These are phyloP conservation scores for Pittosporum tobira DNA, from an alignment of 129 eudicot genomes.

Conservation along the genomic window DNA sequence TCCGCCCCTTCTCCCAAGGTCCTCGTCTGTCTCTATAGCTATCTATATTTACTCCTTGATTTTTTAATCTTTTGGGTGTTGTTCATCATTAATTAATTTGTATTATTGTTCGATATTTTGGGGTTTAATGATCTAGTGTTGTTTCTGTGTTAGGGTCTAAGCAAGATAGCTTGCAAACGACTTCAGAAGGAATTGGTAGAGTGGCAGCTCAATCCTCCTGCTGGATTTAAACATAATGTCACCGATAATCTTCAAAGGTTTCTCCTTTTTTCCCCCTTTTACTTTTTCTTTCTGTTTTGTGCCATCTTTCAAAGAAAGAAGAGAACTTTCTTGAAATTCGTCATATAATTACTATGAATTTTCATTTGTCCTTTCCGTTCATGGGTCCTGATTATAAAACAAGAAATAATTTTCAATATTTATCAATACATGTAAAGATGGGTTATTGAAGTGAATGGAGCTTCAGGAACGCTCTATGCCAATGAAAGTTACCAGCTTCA, in stretches of 20 bases:
- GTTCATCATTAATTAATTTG: too few species aligned
- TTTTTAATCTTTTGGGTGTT: too few species aligned
- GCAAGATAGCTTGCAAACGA: constrained; percentile 91
- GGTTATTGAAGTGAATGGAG: constrained; percentile 91
- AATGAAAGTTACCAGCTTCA: constrained; percentile 81
- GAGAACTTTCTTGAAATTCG: neutral
- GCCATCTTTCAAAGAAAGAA: too few species aligned
- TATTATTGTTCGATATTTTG: too few species aligned
- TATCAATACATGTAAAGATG: constrained; percentile 63
- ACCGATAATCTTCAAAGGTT: constrained; percentile 95
- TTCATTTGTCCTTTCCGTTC: neutral
- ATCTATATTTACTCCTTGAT: too few species aligned
- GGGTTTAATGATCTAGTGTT: too few species aligned
- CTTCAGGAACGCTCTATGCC: constrained; percentile 74
- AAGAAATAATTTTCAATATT: too few species aligned
- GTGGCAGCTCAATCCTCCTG: constrained; percentile 95
- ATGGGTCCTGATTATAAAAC: too few species aligned
- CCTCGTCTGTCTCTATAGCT: too few species aligned
- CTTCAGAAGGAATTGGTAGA: constrained; percentile 94
- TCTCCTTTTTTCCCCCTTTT: too few species aligned
- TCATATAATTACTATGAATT: neutral
- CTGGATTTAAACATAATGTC: constrained; percentile 71
- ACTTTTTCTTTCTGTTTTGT: too few species aligned
- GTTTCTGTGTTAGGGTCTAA: constrained; percentile 67
- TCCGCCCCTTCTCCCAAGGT: too few species aligned